Base-by-base conservation (phyloP, 306 rosid species). In the Rosa multiflora region DNA sequence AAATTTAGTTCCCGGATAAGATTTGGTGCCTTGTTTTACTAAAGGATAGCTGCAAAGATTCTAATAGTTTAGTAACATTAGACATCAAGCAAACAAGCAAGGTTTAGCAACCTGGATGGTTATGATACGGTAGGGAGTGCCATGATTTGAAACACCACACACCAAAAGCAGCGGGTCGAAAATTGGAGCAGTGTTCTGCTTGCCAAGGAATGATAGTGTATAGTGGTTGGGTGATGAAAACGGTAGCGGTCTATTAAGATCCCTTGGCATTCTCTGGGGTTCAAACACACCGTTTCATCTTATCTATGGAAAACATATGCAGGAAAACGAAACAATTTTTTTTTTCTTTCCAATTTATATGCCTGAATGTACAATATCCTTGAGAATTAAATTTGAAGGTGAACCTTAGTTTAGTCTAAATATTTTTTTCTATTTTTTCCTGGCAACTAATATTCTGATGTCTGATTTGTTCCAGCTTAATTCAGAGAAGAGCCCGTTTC, bases 401-500 rank as follows among this genome's bases (percentile, higher is more conserved):
- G 53, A 56, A 40, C 42, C 29, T 1, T 21, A 40, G 47, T 32
- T 32, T 32, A 32, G 0, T 32, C 37, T 32, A 73, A 76, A 26
- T 63, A 6, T 35, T 69, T 75, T 75, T 13, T 48, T 12, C n/a
- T 9, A 47, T 42, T 67, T 72, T 72, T 72, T 71, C 26, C 74
- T 72, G 8, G 26, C 32, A 0, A 74, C 64, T 80, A 70, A 81
- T 73, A 74, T 76, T 67, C 82, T 84, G 32, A 26, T 21, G 75
- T 73, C 18, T 75, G 13, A 15, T 81, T 84, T 44, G 71, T 85
- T 88, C 76, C 98, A 96, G 99, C 97, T 96, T 79, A 96, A 96
- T 83, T 48, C 91, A 9, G 99, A 96, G 52, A 96, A 96, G 86
- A 96, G 99, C 89, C 99, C 99, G 6, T 96, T 93, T 86, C 99